Evolutionary conservation across 352 stramenopile genomes (phyloP).

Genomic region (Pythium utonaiense): DNA sequence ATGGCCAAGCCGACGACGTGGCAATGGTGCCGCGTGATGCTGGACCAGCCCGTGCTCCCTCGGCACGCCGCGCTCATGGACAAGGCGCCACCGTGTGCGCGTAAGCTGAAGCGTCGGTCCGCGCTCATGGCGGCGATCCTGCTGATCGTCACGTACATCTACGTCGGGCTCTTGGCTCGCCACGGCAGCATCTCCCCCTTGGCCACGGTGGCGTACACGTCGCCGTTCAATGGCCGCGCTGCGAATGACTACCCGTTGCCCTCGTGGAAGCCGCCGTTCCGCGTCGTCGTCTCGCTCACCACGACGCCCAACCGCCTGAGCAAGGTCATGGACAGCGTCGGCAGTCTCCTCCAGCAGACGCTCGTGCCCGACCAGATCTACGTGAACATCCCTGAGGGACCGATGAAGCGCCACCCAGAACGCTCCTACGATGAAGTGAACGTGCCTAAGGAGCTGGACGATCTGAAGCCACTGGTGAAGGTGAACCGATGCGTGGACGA

Average conservation of each 20-base stretch:
- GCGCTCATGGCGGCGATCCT: constrained; percentile 38
- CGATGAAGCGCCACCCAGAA: constrained; percentile 75
- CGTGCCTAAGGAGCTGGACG: constrained; percentile 43
- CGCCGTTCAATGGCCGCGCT: constrained; percentile 42
- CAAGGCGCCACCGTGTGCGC: constrained; percentile 10
- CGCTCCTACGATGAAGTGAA: constrained; percentile 71
- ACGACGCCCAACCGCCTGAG: constrained; percentile 66
- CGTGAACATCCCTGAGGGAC: constrained; percentile 61
- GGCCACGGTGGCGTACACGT: constrained; percentile 64
- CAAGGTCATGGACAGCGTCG: constrained; percentile 76
- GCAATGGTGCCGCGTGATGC: constrained; percentile 38
- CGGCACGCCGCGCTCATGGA: constrained; percentile 21
- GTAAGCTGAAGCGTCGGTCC: constrained; percentile 5
- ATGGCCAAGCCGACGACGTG: constrained; percentile 10
- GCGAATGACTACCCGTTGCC: constrained; percentile 34
- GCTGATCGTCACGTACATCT: constrained; percentile 38
- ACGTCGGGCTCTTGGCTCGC: constrained; percentile 59
- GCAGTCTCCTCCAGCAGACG: constrained; percentile 52
- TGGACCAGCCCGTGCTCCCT: constrained; percentile 65
- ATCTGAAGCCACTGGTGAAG: constrained; percentile 45
- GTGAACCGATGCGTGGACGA: constrained; percentile 79
- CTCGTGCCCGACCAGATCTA: constrained; percentile 76
- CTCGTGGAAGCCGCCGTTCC: constrained; percentile 61
- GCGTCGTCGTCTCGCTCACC: constrained; percentile 80
- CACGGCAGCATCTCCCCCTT: constrained; percentile 77